Percentiles rank a stretch among this genome's conserved stretches.
Evolutionary conservation across 495 filamentous ascomycete genomes (phyloP).

Genomic region (Lindgomyces ingoldianus): DNA sequence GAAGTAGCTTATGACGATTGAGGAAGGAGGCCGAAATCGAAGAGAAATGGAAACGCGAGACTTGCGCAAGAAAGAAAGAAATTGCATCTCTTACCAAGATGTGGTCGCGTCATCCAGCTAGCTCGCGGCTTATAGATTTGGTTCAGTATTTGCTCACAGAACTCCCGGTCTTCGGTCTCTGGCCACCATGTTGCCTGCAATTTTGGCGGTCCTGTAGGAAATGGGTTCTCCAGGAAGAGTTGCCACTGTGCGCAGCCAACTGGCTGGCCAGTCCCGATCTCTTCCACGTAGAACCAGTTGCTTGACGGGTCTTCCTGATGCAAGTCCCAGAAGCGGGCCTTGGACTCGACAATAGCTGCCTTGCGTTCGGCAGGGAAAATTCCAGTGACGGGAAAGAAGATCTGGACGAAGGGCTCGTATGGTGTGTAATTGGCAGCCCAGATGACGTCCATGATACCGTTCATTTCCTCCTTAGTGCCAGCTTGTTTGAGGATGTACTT

Average conservation of each 20-base stretch:
- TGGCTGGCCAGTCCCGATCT: not conserved
- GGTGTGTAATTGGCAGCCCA: slow-evolving; percentile 25
- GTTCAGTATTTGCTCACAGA: slow-evolving; percentile 17
- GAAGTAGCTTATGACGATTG: not conserved
- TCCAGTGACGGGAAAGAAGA: slow-evolving; percentile 23
- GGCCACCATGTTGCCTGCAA: slow-evolving; percentile 30
- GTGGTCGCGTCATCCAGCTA: slow-evolving; percentile 22
- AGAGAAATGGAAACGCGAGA: not conserved
- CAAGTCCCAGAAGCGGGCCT: slow-evolving; percentile 16
- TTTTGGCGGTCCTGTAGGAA: slow-evolving; percentile 7
- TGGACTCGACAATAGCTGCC: slow-evolving; percentile 20
- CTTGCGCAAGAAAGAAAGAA: not conserved
- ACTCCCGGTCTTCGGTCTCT: slow-evolving; percentile 21
- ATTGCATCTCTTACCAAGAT: slow-evolving; percentile 15
- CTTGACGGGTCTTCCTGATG: slow-evolving; percentile 15
- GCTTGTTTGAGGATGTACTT: slow-evolving; percentile 11
- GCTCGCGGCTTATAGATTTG: slow-evolving; percentile 19
- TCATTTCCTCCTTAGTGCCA: slow-evolving; percentile 9
- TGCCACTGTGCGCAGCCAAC: slow-evolving; percentile 30
- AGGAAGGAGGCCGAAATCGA: not conserved
- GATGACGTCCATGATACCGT: slow-evolving; percentile 26
- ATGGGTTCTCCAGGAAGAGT: slow-evolving; percentile 14
- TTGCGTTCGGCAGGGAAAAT: slow-evolving; percentile 6
- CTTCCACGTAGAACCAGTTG: slow-evolving; percentile 30
- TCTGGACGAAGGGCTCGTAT: slow-evolving; percentile 26